Percentiles rank a stretch among this genome's conserved stretches.
Conservation (phyloP, 2,329 filamentous ascomycete genomes). For the Laburnicola sp. region DNA sequence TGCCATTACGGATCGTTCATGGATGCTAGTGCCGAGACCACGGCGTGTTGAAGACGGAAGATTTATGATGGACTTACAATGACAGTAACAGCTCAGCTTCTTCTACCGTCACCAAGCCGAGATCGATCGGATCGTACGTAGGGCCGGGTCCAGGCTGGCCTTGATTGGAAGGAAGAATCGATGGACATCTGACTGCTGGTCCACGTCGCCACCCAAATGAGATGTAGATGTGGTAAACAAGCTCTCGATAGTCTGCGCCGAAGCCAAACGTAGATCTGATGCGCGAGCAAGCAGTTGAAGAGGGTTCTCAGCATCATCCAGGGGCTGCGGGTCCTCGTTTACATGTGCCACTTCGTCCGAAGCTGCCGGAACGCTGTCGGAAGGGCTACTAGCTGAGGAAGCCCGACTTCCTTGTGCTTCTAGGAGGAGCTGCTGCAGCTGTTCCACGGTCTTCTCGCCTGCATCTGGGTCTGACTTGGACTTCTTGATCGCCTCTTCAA, state of each 20-base stretch:
- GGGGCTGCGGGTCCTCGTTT: slow-evolving; percentile 53
- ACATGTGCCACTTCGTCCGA: slow-evolving; percentile 25
- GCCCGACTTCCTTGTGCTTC: slow-evolving; percentile 48
- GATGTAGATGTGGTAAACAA: slow-evolving; percentile 33
- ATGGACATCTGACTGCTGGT: slow-evolving; percentile 56
- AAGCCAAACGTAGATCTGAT: slow-evolving; percentile 65
- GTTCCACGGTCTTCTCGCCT: slow-evolving; percentile 29
- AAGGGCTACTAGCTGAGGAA: slow-evolving; percentile 23
- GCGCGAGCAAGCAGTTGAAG: slow-evolving; percentile 72
- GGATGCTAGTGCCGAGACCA: no score
- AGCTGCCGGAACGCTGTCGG: slow-evolving; percentile 8
- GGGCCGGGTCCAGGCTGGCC: slow-evolving; percentile 65
- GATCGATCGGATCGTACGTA: slow-evolving; percentile 68
- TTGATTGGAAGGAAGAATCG: slow-evolving; percentile 68
- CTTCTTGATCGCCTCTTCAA: slow-evolving; percentile 63
- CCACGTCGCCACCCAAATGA: slow-evolving; percentile 35
- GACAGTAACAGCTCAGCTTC: slow-evolving; percentile 67
- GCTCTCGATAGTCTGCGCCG: slow-evolving; percentile 28
- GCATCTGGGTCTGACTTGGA: slow-evolving; percentile 28
- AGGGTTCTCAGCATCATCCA: slow-evolving; percentile 75
- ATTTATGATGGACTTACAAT: slow-evolving; percentile 55
- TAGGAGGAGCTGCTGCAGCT: slow-evolving; percentile 55
- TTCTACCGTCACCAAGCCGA: slow-evolving; percentile 67
- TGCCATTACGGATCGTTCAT: no score
- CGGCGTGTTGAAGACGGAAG: no score